These are phyloP conservation scores for Curvularia sp. DNA, from an alignment of 2,329 filamentous ascomycete genomes.

Conservation along the genomic window DNA sequence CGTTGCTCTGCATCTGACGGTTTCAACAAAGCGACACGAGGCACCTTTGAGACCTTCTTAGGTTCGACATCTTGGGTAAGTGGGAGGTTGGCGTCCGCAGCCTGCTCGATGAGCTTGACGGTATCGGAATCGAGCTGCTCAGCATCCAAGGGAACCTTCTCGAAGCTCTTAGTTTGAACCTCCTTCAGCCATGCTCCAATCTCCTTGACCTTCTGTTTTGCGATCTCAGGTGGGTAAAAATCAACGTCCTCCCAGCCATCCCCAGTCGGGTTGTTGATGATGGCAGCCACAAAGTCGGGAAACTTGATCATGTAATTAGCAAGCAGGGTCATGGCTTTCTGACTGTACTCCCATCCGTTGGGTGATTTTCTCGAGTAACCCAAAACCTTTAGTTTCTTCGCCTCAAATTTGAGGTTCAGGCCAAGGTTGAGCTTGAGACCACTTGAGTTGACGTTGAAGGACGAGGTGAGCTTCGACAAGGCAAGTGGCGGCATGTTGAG, in stretches of 20 bases:
- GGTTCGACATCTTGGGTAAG: conserved; percentile 55
- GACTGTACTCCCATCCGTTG: conserved; percentile 95
- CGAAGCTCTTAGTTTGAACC: conserved; percentile 88
- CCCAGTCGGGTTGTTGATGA: conserved; percentile 83
- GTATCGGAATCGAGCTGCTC: conserved; percentile 93
- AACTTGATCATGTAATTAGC: conserved; percentile 91
- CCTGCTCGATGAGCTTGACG: conserved; percentile 79
- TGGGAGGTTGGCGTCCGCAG: conserved; percentile 65
- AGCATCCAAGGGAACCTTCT: conserved; percentile 93
- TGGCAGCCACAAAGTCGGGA: conserved; percentile 91
- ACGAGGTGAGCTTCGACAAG: conserved; percentile 94
- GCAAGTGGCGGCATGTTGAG: conserved; percentile 84
- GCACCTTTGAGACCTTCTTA: conserved; percentile 80
- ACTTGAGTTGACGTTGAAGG: conserved; percentile 84
- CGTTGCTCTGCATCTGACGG: conserved; percentile 96
- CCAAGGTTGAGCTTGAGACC: conserved; percentile 88
- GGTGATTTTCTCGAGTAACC: conserved; percentile 89
- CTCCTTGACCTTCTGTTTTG: conserved; percentile 85
- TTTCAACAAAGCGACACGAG: conserved; percentile 85
- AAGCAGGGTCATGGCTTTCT: conserved; percentile 80
- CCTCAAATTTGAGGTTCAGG: conserved; percentile 96
- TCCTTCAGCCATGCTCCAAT: conserved; percentile 93
- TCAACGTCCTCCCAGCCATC: conserved; percentile 85
- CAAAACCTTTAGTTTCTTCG: conserved; percentile 91
- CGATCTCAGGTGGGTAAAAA: conserved; percentile 78